phyloP scores from a whole-genome alignment of 2,329 filamentous ascomycete species.

The Fusarium sororula region DNA sequence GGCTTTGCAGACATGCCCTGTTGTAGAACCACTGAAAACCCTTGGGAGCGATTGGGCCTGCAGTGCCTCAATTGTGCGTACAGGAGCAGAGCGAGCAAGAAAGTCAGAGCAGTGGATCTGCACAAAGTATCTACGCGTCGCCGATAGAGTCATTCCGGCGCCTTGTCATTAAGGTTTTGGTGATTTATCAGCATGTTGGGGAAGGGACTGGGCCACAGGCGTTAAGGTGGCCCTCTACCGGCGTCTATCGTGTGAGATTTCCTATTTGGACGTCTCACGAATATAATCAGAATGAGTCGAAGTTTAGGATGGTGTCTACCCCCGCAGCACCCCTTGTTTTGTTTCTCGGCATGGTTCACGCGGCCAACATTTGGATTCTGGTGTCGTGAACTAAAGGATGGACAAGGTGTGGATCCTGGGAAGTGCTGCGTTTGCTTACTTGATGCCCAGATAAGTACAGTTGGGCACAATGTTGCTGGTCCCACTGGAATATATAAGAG shows the following conservation, averaged over 20 bases:
- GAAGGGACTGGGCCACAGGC: background rate
- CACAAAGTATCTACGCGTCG: background rate
- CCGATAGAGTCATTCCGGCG: slow-evolving; percentile 17
- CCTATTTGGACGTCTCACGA: background rate
- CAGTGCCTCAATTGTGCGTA: background rate
- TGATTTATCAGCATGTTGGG: slow-evolving; percentile 21
- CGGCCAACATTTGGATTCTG: slow-evolving; percentile 9
- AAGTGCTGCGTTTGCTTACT: slow-evolving; percentile 9
- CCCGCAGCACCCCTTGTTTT: slow-evolving; percentile 10
- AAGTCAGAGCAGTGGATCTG: slow-evolving; percentile 21
- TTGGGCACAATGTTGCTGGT: background rate
- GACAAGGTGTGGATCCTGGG: slow-evolving; percentile 13
- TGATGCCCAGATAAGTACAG: slow-evolving; percentile 1
- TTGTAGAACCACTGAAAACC: background rate
- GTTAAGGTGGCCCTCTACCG: background rate
- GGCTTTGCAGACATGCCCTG: background rate
- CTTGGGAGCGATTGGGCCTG: slow-evolving; percentile 3
- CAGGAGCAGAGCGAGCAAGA: background rate
- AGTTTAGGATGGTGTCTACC: slow-evolving; percentile 17
- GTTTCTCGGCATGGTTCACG: slow-evolving; percentile 27
- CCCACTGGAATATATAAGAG: slow-evolving; percentile 25
- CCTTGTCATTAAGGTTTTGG: background rate
- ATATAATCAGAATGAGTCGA: slow-evolving; percentile 22
- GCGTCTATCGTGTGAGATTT: background rate
- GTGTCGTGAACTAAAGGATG: slow-evolving; percentile 16